Evolutionary conservation across 345 rosid species (phyloP), one percentile per base, ranked within the genome.

Genomic region (Aurinia saxatilis): DNA sequence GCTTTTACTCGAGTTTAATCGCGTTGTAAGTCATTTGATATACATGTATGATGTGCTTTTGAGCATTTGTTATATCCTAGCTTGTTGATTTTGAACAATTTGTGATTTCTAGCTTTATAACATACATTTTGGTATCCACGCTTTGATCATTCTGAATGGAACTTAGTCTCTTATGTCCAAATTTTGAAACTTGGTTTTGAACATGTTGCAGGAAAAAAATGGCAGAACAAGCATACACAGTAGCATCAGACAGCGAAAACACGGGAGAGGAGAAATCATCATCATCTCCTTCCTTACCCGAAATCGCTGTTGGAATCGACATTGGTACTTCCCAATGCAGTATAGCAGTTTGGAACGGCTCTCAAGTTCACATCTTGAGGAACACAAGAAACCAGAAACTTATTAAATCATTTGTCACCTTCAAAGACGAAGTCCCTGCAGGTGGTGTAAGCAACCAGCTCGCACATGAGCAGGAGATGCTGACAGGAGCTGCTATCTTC

Each of bases 311-410:
- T 59, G 98, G 95, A 52, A 75, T 92, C 15, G 96, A 92, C 74
- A 79, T 92, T 13, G 95, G 96, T 46, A 87, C 98, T 54, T 92
- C 93, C 3, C 87, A 84, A 17, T 92, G 95, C 75, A 85, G 96
- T 37, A 72, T 87, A 16, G 93, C 95, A 1, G 71, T 83, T 42
- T 92, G 96, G 96, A 87, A 85, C 52, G 95, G 95, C 21, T 81
- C 91, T 47, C 78, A 83, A 73, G 87, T 92, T 6, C 85, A 92
- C 76, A 81, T 92, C 49, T 78, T 89, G 35, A 80, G 81, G 68
- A 87, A 92, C 59, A 78, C 81, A 10, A 73, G 91, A 63, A 84
- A 89, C 77, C 90, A 89, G 47, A 85, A 82, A 73, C 55, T 88
- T 4, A 82, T 86, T 77, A 79, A 75, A 36, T 88, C 96, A 4